Percentiles rank a stretch among this genome's conserved stretches.
These are phyloP conservation scores for Pseudevernia furfuracea DNA, from an alignment of 495 filamentous ascomycete genomes.

Conservation along the genomic window DNA sequence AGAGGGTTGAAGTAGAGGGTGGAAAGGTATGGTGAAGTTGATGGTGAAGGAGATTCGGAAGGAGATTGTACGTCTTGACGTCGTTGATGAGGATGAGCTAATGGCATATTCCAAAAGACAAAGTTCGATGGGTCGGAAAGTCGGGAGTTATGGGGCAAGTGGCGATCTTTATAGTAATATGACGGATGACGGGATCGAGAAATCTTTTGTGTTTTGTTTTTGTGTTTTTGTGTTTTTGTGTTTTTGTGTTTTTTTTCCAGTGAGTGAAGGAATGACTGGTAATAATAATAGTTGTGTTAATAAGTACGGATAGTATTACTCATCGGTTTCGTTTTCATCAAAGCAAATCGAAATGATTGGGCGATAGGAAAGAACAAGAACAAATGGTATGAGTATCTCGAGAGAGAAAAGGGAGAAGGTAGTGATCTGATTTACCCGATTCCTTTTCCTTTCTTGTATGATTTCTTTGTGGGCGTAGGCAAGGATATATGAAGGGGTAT, in stretches of 20 bases:
- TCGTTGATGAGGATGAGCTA: slow-evolving; percentile 20
- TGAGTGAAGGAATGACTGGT: not conserved
- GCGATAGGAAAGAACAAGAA: no score
- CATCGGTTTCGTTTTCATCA: not conserved
- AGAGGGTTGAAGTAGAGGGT: slow-evolving; percentile 5
- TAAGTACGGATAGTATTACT: slow-evolving; percentile 1
- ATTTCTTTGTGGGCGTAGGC: no score
- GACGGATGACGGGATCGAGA: slow-evolving; percentile 2
- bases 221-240: no score
- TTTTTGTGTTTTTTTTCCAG: not conserved
- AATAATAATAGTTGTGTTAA: not conserved
- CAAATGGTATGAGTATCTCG: no score
- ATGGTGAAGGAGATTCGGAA: slow-evolving; percentile 21
- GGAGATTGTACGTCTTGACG: slow-evolving; percentile 20
- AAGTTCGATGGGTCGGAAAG: slow-evolving; percentile 17
- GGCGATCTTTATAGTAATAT: slow-evolving; percentile 15
- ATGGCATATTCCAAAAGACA: slow-evolving; percentile 14
- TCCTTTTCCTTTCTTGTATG: no score
- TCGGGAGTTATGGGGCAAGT: slow-evolving; percentile 7
- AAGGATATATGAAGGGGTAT: no score
- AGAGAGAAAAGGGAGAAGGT: no score
- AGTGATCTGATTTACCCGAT: no score
- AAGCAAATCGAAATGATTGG: not conserved
- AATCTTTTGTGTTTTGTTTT: no score
- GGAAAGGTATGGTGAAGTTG: slow-evolving; percentile 11